These are phyloP conservation scores for Aspergillus pseudoviridinutans DNA, from an alignment of 2,329 filamentous ascomycete species.

Conservation along the genomic window DNA sequence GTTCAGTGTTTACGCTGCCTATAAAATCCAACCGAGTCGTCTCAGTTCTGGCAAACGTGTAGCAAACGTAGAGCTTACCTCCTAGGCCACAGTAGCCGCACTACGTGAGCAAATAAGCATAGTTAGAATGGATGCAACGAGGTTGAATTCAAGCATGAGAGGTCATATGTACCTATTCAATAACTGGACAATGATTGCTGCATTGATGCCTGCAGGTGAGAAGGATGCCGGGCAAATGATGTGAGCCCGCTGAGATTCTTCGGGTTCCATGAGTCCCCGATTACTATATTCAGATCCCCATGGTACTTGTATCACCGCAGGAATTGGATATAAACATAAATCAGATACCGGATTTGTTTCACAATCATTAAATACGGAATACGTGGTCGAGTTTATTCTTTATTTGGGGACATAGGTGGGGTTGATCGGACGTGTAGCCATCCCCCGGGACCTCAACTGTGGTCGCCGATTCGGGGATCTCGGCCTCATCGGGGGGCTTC, in stretches of 20 bases:
- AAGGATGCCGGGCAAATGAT: slow-evolving; percentile 27
- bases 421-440: background rate
- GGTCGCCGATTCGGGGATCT: slow-evolving; percentile 20
- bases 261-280: slow-evolving; percentile 12
- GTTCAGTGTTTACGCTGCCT: background rate
- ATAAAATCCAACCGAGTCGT: background rate
- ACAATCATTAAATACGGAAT: background rate
- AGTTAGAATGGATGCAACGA: no score
- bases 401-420: background rate
- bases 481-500: slow-evolving; percentile 5
- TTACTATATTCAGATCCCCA: background rate
- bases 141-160: background rate
- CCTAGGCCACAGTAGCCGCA: background rate
- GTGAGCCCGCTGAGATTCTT: slow-evolving; percentile 12
- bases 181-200: background rate
- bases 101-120: no score
- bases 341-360: background rate
- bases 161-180: background rate
- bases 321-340: background rate
- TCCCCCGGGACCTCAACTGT: background rate
- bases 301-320: background rate
- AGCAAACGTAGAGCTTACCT: background rate
- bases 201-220: slow-evolving; percentile 37
- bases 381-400: background rate
- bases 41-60: background rate